phyloP scores from a whole-genome alignment of 768 basidiomycete genomes.

The Pulveroboletus frians region DNA sequence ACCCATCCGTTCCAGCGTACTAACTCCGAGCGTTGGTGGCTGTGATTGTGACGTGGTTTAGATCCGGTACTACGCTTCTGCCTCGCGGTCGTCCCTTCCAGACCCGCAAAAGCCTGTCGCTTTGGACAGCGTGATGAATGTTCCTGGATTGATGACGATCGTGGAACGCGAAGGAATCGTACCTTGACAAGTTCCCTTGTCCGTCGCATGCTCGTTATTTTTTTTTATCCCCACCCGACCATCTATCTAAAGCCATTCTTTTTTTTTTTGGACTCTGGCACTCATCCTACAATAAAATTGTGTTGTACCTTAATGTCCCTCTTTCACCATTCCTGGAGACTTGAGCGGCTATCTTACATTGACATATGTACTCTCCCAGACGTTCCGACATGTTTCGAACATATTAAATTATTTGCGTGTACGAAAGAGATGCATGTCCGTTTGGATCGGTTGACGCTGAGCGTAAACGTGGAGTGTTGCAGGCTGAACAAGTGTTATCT shows the following conservation, averaged over 20 bases:
- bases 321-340: not conserved
- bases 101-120: slow-evolving; percentile 64
- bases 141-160: slow-evolving; percentile 77
- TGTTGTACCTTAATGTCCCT: not conserved
- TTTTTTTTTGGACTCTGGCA: not conserved
- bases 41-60: slow-evolving; percentile 21
- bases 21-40: not conserved
- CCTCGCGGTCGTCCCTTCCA: slow-evolving; percentile 44
- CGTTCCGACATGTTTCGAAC: not conserved
- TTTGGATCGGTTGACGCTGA: not conserved
- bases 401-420: not conserved
- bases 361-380: not conserved
- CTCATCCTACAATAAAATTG: not conserved
- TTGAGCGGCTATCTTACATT: slow-evolving; percentile 7
- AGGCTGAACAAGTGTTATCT: too few relatives aligned
- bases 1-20: not conserved
- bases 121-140: slow-evolving; percentile 51
- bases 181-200: slow-evolving; percentile 7
- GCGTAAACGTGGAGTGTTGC: not conserved
- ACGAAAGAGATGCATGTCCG: not conserved
- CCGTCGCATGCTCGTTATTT: not conserved
- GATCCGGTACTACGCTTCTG: slow-evolving; percentile 60
- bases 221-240: not conserved
- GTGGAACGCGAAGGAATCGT: slow-evolving; percentile 36
- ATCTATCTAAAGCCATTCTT: not conserved